These are phyloP conservation scores for Tillandsia fasciculata DNA, from an alignment of 176 grass and related monocot species.

Conservation along the genomic window DNA sequence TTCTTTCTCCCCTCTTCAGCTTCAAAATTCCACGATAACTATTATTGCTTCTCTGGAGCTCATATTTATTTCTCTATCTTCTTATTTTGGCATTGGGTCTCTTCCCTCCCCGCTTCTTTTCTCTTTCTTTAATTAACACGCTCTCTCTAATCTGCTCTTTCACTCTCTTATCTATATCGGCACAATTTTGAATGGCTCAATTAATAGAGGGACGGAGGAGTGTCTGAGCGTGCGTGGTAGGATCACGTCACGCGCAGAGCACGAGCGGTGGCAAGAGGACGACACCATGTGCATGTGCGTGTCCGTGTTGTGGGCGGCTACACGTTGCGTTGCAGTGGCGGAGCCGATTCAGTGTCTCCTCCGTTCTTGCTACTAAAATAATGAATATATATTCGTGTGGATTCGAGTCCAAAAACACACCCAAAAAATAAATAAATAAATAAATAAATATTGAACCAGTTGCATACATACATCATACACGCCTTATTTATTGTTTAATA, in stretches of 20 bases:
- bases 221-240: not conserved
- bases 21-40: no score
- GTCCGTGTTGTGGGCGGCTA: not conserved
- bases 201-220: not conserved
- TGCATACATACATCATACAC: no score
- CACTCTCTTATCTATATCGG: not conserved
- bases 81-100: constrained; percentile 43
- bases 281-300: not conserved
- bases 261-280: not conserved
- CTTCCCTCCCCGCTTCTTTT: not conserved
- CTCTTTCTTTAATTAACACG: not conserved
- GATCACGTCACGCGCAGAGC: not conserved
- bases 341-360: no score
- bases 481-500: no score
- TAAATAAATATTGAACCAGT: no score
- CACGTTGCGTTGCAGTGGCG: not conserved
- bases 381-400: not conserved
- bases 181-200: not conserved
- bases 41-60: no score
- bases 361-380: not conserved
- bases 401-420: not conserved
- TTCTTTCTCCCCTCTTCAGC: no score
- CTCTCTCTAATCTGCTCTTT: constrained; percentile 9
- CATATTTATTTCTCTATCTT: constrained; percentile 22
- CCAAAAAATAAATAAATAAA: no score